These are phyloP conservation scores for Zymoseptoria crescenta DNA, from an alignment of 2,329 filamentous ascomycete genomes.

Conservation along the genomic window DNA sequence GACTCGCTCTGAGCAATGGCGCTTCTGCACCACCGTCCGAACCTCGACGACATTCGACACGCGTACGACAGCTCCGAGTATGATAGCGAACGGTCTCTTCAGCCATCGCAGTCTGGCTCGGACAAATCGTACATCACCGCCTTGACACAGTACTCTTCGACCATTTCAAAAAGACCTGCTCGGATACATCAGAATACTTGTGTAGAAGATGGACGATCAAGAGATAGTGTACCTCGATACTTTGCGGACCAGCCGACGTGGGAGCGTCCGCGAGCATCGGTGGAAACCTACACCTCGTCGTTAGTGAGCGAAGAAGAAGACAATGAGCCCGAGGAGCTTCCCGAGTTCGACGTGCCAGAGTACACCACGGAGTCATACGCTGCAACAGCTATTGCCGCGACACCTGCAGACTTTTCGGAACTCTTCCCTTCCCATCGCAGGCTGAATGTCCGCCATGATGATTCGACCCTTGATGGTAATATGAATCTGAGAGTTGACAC, in stretches of 20 bases:
- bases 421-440: constrained; percentile 81
- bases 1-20: constrained; percentile 7
- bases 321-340: constrained; percentile 18
- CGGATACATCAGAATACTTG: constrained; percentile 23
- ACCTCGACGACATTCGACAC: constrained; percentile 24
- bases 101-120: constrained; percentile 12
- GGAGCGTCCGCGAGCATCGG: constrained; percentile 50
- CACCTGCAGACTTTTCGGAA: constrained; percentile 70
- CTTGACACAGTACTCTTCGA: constrained; percentile 21
- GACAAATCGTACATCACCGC: constrained; percentile 24
- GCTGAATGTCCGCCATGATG: constrained; percentile 79
- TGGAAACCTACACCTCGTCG: constrained; percentile 74
- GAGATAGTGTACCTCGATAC: constrained; percentile 16
- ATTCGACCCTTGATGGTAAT: constrained; percentile 83
- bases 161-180: constrained; percentile 16
- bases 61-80: constrained; percentile 22
- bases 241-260: constrained; percentile 17
- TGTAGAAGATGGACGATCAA: constrained; percentile 9
- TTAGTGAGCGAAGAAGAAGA: constrained; percentile 52
- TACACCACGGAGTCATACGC: constrained; percentile 57
- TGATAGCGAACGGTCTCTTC: constrained; percentile 15
- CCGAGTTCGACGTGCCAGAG: constrained; percentile 50
- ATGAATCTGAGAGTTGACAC: constrained; percentile 93
- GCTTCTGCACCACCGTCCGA: constrained; percentile 23
- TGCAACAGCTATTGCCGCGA: constrained; percentile 51